phyloP scores from a whole-genome alignment of 2,329 filamentous ascomycete species.

The Cladosporium sp. region DNA sequence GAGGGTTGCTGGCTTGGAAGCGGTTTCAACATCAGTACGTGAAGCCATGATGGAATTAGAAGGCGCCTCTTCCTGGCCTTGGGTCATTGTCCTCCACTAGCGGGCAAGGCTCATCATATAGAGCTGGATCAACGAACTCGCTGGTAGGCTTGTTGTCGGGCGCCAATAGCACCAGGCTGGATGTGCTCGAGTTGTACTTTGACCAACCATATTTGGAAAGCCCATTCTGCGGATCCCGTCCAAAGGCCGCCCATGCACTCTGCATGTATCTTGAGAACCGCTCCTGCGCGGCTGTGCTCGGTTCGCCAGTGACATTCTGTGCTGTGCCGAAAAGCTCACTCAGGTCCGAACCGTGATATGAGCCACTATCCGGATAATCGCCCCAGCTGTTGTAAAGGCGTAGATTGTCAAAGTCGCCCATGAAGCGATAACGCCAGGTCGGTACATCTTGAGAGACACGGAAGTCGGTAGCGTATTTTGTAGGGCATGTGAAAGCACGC shows the following conservation, averaged over 20 bases:
- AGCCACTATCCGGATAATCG: constrained; percentile 18
- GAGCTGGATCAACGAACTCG: neutral
- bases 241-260: constrained; percentile 33
- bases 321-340: constrained; percentile 30
- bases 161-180: neutral
- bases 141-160: neutral
- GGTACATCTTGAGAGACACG: constrained; percentile 29
- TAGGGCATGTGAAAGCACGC: constrained; percentile 36
- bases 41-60: neutral
- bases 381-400: constrained; percentile 13
- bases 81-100: neutral
- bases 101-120: neutral
- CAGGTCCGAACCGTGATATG: constrained; percentile 32
- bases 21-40: too few species aligned
- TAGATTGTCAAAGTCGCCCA: constrained; percentile 25
- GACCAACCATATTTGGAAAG: constrained; percentile 21
- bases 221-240: constrained; percentile 28
- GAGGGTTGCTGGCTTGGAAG: too few species aligned
- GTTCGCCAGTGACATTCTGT: constrained; percentile 22
- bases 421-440: constrained; percentile 27
- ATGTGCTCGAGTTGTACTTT: constrained; percentile 11
- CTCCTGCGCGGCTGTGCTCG: constrained; percentile 17
- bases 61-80: neutral
- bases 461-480: constrained; percentile 35
- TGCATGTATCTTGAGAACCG: constrained; percentile 22